These are phyloP conservation scores for Boletus fagicola DNA, from an alignment of 768 basidiomycete species.

Conservation along the genomic window DNA sequence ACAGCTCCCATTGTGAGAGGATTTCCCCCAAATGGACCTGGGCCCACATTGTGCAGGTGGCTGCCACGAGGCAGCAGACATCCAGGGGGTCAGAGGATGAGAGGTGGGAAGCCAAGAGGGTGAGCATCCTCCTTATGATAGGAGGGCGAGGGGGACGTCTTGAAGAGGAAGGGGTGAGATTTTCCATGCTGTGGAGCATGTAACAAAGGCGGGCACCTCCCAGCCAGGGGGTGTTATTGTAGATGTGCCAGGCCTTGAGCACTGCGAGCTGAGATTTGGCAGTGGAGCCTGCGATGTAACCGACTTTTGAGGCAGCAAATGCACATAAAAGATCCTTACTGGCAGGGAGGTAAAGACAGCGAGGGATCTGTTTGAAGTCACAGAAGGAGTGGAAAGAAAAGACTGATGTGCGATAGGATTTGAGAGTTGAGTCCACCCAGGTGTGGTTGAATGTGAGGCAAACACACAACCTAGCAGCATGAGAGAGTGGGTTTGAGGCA, in stretches of 20 bases:
- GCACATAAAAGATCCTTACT: constrained; percentile 28
- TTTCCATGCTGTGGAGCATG: constrained; percentile 24
- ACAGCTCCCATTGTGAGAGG: neutral
- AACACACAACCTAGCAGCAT: no score
- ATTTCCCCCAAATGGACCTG: neutral
- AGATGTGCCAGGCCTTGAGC: constrained; percentile 36
- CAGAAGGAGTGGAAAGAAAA: constrained; percentile 21
- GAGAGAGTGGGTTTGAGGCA: no score
- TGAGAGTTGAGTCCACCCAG: constrained; percentile 8
- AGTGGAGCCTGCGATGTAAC: neutral
- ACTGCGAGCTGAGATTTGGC: neutral
- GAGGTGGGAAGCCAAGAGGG: neutral
- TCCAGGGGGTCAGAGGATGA: neutral
- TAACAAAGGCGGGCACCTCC: neutral
- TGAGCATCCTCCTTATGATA: constrained; percentile 16
- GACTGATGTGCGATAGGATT: neutral
- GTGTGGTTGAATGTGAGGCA: neutral
- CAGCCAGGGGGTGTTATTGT: constrained; percentile 13
- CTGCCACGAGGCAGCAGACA: neutral
- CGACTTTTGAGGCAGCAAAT: constrained; percentile 21
- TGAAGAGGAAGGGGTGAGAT: constrained; percentile 31
- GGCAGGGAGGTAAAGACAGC: constrained; percentile 18
- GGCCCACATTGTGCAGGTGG: constrained; percentile 1
- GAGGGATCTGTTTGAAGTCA: constrained; percentile 16
- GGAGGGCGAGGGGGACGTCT: neutral